phyloP scores from a whole-genome alignment of 176 grass and related monocot species.

The Themeda triandra region DNA sequence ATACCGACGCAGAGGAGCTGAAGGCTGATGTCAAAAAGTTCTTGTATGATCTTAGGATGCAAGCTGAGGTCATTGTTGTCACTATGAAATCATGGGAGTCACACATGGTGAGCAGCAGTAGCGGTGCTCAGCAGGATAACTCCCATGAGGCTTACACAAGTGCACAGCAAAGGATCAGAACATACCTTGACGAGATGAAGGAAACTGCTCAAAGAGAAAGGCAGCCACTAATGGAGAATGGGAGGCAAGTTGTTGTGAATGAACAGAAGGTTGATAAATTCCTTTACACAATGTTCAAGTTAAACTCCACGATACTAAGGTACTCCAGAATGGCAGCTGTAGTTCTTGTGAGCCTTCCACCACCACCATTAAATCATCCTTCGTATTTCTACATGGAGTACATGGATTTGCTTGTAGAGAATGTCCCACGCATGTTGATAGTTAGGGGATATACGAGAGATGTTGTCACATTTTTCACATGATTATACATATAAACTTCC shows the following conservation, averaged over 20 bases:
- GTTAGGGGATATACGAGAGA: constrained; percentile 96
- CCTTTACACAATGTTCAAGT: constrained; percentile 85
- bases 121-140: constrained; percentile 62
- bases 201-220: constrained; percentile 63
- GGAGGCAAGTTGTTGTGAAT: constrained; percentile 71
- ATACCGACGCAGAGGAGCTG: constrained; percentile 87
- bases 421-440: constrained; percentile 93
- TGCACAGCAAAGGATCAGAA: constrained; percentile 67
- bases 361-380: constrained; percentile 76
- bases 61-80: constrained; percentile 90
- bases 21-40: constrained; percentile 97
- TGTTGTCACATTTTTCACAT: constrained; percentile 95
- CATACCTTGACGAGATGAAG: constrained; percentile 83
- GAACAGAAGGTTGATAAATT: constrained; percentile 96
- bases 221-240: constrained; percentile 54
- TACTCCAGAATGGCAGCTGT: constrained; percentile 96
- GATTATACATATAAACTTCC: constrained; percentile 29
- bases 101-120: constrained; percentile 43
- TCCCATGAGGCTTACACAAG: constrained; percentile 77
- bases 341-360: constrained; percentile 93
- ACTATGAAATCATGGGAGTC: constrained; percentile 87
- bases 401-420: constrained; percentile 97
- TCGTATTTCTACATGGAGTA: constrained; percentile 99
- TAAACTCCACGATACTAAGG: constrained; percentile 90
- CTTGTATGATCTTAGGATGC: constrained; percentile 97